Base-by-base conservation (phyloP, 441 rosid genomes). In the Brassica hybrid region DNA sequence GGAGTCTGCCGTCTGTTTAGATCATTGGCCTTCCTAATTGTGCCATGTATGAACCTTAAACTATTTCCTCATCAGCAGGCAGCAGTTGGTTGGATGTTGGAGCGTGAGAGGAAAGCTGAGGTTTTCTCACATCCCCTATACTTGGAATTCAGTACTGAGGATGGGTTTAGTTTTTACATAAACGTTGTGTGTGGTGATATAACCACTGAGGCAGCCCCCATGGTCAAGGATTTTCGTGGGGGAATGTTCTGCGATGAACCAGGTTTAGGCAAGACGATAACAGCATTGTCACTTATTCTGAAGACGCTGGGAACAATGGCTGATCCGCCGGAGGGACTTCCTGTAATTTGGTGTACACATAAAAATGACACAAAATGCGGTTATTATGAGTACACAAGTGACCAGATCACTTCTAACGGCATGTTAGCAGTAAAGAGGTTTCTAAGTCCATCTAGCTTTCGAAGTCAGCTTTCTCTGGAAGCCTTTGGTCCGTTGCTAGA, bases 161-260 rank as follows among this genome's bases (percentile, higher is more conserved):
- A 93, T 84, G 98, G 94, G 27, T 89, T 88, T 75, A 36, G 76
- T 71, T 87, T 93, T 78, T 84, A 65, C 83, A 58, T 93, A 56
- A 89, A 89, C 80, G 69, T 85, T 80, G 89, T 91, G 82, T 81
- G 92, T 81, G 98, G 99, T 69, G 87, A 85, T 78, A 75, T 93
- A 72, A 85, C 83, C 77, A 73, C 86, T 74, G 98, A 86, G 71
- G 69, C 70, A 52, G 88, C 83, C 78, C 99, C 98, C 11, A 81
- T 84, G 48, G 72, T 93, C 21, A 86, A 80, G 80, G 99, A 93
- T 85, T 94, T 94, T 70, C 87, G 75, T 74, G 99, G 99, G 65
- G 99, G 98, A 78, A 85, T 94, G 97, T 91, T 94, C 81, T 94
- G 99, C 79, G 99, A 95, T 82, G 99, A 95, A 83, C 99, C 99